Evolutionary conservation across 768 basidiomycete genomes (phyloP).

Genomic region (Tephrocybe sp.): DNA sequence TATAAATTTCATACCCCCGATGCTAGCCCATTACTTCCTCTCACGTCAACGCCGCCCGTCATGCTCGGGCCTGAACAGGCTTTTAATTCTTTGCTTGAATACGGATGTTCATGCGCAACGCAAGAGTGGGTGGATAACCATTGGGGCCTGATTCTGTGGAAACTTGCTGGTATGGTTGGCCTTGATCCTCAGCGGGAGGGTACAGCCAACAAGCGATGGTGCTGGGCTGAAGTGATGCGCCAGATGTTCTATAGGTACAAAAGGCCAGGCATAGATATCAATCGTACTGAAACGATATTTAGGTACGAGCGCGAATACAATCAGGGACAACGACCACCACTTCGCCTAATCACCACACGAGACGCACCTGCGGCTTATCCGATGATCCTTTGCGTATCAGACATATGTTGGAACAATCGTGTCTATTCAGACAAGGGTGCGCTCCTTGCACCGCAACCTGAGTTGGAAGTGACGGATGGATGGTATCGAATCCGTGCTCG

Average conservation of each 20-base stretch:
- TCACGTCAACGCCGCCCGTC: conserved; percentile 17
- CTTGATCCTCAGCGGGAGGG: conserved; percentile 65
- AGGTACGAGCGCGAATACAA: conserved; percentile 92
- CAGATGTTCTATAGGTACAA: conserved; percentile 85
- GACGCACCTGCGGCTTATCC: conserved; percentile 80
- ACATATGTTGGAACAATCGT: conserved; percentile 55
- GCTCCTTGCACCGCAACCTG: conserved; percentile 42
- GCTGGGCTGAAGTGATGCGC: conserved; percentile 75
- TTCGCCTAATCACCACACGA: conserved; percentile 79
- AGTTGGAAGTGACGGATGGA: conserved; percentile 93
- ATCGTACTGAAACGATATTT: not conserved
- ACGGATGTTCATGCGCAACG: conserved; percentile 69
- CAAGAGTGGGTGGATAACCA: conserved; percentile 90
- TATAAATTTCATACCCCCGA: conserved; percentile 55
- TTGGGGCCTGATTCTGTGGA: conserved; percentile 92
- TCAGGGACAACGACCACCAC: conserved; percentile 71
- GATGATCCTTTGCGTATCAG: conserved; percentile 83
- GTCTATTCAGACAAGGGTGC: conserved; percentile 36
- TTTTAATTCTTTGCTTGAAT: conserved; percentile 49
- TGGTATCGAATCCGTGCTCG: conserved; percentile 89
- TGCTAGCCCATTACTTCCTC: conserved; percentile 23
- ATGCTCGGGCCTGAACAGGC: conserved; percentile 54
- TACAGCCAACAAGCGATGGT: conserved; percentile 64
- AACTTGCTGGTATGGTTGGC: conserved; percentile 81
- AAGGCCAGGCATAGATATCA: not conserved